Base-by-base conservation (phyloP, 2,329 filamentous ascomycete species). In the Sphaerulina populicola region DNA sequence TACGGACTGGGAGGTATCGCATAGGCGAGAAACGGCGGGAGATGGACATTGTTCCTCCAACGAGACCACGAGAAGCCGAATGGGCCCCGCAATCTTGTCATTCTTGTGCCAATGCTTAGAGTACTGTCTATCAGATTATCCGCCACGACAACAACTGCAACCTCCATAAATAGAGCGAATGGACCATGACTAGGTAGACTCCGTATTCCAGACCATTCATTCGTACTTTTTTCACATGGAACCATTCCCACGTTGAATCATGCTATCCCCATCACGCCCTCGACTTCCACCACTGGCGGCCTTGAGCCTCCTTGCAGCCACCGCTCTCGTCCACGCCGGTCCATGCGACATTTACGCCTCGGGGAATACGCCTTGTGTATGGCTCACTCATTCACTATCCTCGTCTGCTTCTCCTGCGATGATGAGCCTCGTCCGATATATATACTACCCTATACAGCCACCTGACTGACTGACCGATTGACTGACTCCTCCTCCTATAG, bases 261-360 rank as follows among this genome's bases (percentile, higher is more conserved):
- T 60, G 56, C 43, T 45, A n/a, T 52, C 52, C 14, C 47, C 39
- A 46, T 44, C 52, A 12, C 49, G 39, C 36, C 30, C 52, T 10
- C 49, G 39, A 39, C 30, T 48, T 38, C 37, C 45, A 31, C 14
- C 45, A 31, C 14, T 53, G 52, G 57, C 56, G 52, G 57, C 56
- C 23, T 40, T 58, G 11, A 41, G 47, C 39, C 49, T 59, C 6
- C 47, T 41, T 27, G 51, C 57, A 10, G 39, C 51, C 21, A 47
- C 43, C 27, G 37, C 54, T 23, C 47, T 57, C 36, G 57, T 49
- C 23, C 62, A 68, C 14, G 77, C 78, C 36, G 79, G 72, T 10
- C 80, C 81, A 7, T 84, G 80, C 58, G 81, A 84, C 55, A 72
- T 83, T 54, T 84, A 83, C 66, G 62, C 73, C 1, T 71, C 73